phyloP scores from a whole-genome alignment of 495 filamentous ascomycete genomes.

The Parathielavia appendiculata region DNA sequence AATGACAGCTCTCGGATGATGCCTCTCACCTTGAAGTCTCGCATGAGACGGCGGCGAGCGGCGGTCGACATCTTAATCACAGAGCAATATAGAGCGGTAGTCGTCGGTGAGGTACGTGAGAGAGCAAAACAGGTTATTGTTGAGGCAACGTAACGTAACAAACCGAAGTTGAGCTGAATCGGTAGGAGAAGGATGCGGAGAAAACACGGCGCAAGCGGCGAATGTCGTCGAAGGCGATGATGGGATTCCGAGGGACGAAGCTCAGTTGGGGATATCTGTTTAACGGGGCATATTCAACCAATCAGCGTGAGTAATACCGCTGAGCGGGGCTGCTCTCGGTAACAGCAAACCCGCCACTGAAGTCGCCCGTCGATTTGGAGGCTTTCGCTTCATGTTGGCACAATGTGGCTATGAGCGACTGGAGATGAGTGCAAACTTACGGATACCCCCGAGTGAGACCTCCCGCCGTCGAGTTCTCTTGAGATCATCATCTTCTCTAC shows the following conservation, averaged over 20 bases:
- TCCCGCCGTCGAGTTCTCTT: no score
- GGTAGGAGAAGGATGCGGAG: background rate
- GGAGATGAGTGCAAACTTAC: background rate
- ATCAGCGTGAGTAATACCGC: background rate
- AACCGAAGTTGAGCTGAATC: background rate
- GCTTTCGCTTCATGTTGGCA: background rate
- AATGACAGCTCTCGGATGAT: background rate
- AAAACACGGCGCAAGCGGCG: background rate
- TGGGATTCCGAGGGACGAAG: background rate
- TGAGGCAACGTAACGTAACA: background rate
- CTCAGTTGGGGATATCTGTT: background rate
- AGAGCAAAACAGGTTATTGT: background rate
- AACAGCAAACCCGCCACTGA: conserved; percentile 1
- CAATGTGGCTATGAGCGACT: background rate
- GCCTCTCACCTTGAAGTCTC: conserved; percentile 86
- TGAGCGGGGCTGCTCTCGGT: background rate
- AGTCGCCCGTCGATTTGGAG: background rate
- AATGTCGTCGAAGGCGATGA: conserved; percentile 6
- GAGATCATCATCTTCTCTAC: no score
- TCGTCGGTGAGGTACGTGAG: background rate
- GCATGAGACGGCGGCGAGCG: conserved; percentile 91
- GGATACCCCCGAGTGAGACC: no score
- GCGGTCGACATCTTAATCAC: conserved; percentile 73
- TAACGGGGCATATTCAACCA: conserved; percentile 4
- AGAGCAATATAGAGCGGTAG: background rate